These are phyloP conservation scores for Blepharisma stoltei DNA, from an alignment of 73 alveolate genomes.

Conservation along the genomic window DNA sequence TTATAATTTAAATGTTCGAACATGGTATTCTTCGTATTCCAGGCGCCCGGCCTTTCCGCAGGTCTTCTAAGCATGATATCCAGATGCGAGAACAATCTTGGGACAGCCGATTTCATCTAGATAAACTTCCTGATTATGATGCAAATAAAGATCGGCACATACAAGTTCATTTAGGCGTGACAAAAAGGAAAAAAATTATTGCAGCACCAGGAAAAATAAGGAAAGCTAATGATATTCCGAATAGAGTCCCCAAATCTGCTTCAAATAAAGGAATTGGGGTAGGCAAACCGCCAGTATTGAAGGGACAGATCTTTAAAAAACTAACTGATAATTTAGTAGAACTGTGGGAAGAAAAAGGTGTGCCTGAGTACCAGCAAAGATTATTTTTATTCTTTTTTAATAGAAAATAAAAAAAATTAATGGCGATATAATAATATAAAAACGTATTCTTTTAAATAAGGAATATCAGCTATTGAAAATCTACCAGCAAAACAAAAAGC, in stretches of 20 bases:
- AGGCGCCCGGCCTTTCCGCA: conserved; percentile 31
- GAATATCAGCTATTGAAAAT: background rate
- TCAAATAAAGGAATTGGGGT: background rate
- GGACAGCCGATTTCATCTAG: background rate
- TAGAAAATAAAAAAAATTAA: too few species aligned
- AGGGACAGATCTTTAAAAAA: background rate
- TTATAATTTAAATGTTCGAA: background rate
- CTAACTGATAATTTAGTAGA: background rate
- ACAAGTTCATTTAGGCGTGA: background rate
- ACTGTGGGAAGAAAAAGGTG: background rate
- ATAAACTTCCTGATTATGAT: conserved; percentile 18
- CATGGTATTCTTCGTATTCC: conserved; percentile 19
- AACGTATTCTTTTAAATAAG: too few species aligned
- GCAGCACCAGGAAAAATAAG: background rate
- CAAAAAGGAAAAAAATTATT: background rate
- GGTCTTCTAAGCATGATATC: background rate
- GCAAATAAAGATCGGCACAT: conserved; percentile 8
- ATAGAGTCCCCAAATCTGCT: background rate
- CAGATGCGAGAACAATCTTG: conserved; percentile 20
- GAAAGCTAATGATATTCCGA: background rate
- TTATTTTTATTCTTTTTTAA: too few species aligned
- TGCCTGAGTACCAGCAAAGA: background rate
- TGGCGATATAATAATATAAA: too few species aligned
- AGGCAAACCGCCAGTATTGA: background rate
- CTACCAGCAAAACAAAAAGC: background rate